Conservation (phyloP, 2,329 filamentous ascomycete genomes). For the Colletotrichum sp. region DNA sequence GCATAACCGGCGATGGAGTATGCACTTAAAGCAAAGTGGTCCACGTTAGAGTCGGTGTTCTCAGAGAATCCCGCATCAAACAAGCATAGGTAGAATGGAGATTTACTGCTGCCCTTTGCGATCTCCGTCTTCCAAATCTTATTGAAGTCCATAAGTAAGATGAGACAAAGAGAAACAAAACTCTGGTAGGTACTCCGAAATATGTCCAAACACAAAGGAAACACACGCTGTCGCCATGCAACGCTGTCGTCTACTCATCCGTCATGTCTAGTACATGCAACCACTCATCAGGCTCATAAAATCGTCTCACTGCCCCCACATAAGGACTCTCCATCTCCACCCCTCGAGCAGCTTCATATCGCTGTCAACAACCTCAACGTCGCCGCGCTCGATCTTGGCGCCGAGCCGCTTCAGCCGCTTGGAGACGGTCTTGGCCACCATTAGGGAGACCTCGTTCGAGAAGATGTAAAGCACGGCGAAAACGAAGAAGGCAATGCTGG, state of each 20-base stretch:
- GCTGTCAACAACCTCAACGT: slow-evolving; percentile 48
- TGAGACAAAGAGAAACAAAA: neutral
- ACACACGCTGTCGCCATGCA: neutral
- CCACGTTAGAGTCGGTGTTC: neutral
- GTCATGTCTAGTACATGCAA: neutral
- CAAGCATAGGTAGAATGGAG: neutral
- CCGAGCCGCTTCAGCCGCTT: slow-evolving; percentile 54
- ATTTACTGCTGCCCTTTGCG: neutral
- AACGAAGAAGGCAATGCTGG: slow-evolving; percentile 58
- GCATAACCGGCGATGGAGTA: rapidly evolving
- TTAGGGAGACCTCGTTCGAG: slow-evolving; percentile 61
- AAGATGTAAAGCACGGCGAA: slow-evolving; percentile 64
- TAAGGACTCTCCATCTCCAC: slow-evolving; percentile 62
- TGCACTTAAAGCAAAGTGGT: neutral
- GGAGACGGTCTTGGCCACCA: slow-evolving; percentile 56
- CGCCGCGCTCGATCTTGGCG: slow-evolving; percentile 51
- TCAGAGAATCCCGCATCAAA: neutral
- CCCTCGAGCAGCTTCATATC: slow-evolving; percentile 56
- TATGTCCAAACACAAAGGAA: neutral
- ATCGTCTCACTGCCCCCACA: slow-evolving; percentile 39
- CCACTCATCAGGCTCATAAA: neutral
- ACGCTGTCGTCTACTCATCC: neutral
- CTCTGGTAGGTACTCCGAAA: neutral
- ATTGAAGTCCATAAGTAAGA: neutral
- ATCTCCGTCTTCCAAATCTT: neutral